Evolutionary conservation across 306 rosid species (phyloP).

Genomic region (Acacia melanoxylon): DNA sequence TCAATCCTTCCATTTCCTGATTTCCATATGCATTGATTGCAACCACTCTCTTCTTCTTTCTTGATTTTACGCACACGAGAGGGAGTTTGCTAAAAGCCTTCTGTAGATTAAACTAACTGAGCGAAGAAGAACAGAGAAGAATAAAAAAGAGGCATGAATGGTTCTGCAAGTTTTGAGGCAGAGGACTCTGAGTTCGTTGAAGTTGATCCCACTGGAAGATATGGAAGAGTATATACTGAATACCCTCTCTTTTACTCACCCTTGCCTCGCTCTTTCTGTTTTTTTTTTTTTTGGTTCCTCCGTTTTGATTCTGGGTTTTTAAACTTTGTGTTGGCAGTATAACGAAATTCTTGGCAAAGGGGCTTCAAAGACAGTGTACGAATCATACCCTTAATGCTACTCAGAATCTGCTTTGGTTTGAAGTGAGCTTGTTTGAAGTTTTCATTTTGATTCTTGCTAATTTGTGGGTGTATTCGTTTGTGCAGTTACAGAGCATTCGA

Average conservation of each 20-base stretch:
- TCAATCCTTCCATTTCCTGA: conserved; percentile 23
- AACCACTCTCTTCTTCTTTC: conserved; percentile 12
- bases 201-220: conserved; percentile 98
- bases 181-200: conserved; percentile 75
- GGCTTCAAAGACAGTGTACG: conserved; percentile 94
- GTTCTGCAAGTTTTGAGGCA: conserved; percentile 45
- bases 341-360: conserved; percentile 97
- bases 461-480: conserved; percentile 27
- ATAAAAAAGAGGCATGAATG: conserved; percentile 59
- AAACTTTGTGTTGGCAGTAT: conserved; percentile 57
- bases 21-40: conserved; percentile 16
- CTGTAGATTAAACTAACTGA: conserved; percentile 3
- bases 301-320: conserved; percentile 36
- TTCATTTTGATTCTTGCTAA: conserved; percentile 15
- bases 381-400: conserved; percentile 17
- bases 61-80: conserved; percentile 3
- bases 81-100: conserved; percentile 19
- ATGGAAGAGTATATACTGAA: conserved; percentile 82
- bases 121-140: conserved; percentile 23
- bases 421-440: conserved; percentile 7
- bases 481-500: conserved; percentile 90
- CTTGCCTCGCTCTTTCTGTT: not conserved
- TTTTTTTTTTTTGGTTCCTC: conserved; percentile 5
- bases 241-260: conserved; percentile 7
- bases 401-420: conserved; percentile 19